Evolutionary conservation across 1,284 basidiomycete species (phyloP).

Genomic region (Naganishia cerealis): DNA sequence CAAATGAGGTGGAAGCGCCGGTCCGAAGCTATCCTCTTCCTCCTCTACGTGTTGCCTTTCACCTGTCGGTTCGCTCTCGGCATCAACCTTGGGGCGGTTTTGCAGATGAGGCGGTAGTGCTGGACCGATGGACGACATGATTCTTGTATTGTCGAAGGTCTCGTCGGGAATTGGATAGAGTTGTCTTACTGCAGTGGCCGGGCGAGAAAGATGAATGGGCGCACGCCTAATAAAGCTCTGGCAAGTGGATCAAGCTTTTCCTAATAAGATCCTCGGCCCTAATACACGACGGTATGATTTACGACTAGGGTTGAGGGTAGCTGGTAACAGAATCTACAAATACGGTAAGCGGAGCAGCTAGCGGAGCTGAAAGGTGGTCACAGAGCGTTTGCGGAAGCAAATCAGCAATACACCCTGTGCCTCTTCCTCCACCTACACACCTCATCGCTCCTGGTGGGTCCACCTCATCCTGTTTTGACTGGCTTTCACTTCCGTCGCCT

Average conservation of each 20-base stretch:
- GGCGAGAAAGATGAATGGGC: no score
- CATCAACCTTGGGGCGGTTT: constrained; percentile 41
- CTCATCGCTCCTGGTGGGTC: neutral
- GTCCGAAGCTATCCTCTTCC: constrained; percentile 73
- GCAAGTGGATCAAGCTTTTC: no score
- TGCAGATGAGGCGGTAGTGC: constrained; percentile 45
- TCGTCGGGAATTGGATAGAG: no score
- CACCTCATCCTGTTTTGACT: neutral
- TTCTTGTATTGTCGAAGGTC: neutral
- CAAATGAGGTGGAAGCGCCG: constrained; percentile 54
- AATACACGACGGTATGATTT: constrained; percentile 14
- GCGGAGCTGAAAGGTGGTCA: neutral
- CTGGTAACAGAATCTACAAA: neutral
- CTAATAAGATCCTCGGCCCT: no score
- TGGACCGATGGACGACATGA: constrained; percentile 40
- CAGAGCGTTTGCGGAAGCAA: neutral
- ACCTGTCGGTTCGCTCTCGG: constrained; percentile 39
- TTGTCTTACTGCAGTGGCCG: no score
- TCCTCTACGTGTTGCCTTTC: constrained; percentile 47
- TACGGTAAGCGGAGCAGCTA: neutral
- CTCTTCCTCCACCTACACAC: neutral
- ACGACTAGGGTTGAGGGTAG: neutral
- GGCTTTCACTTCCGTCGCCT: neutral
- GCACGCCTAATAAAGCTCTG: no score
- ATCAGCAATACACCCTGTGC: neutral